phyloP scores from a whole-genome alignment of 306 rosid species.

The Ormosia emarginata region DNA sequence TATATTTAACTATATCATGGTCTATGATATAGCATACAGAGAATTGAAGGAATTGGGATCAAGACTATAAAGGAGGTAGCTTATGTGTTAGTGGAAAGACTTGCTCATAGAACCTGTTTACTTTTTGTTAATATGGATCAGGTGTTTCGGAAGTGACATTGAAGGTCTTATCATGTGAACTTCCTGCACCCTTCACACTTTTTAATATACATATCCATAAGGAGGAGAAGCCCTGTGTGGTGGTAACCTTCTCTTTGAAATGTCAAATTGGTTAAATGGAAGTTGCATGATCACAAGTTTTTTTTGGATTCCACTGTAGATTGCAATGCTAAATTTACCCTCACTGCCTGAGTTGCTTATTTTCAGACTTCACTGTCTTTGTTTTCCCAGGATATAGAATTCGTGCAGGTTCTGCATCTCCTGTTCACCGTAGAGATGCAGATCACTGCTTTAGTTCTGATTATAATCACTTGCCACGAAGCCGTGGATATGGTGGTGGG shows the following conservation, averaged over 20 bases:
- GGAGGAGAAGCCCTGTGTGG: conserved; percentile 49
- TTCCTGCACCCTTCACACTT: conserved; percentile 27
- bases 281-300: conserved; percentile 40
- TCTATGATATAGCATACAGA: conserved; percentile 16
- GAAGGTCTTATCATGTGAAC: conserved; percentile 42
- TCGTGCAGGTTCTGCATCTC: conserved; percentile 89
- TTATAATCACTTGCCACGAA: conserved; percentile 47
- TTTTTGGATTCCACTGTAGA: conserved; percentile 36
- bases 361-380: conserved; percentile 43
- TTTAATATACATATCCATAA: conserved; percentile 30
- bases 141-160: conserved; percentile 32
- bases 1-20: conserved; percentile 14
- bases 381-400: conserved; percentile 91
- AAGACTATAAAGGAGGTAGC: conserved; percentile 16
- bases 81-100: conserved; percentile 19
- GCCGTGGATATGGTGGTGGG: conserved; percentile 61
- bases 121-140: conserved; percentile 17
- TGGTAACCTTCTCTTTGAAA: conserved; percentile 48
- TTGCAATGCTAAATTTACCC: conserved; percentile 33
- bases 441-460: conserved; percentile 61
- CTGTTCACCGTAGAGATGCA: conserved; percentile 67
- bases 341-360: conserved; percentile 39
- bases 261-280: conserved; percentile 42
- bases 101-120: conserved; percentile 22
- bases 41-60: conserved; percentile 17